Percentiles rank a stretch among this genome's conserved stretches.
phyloP scores from a whole-genome alignment of 192 early-diverging fungal species.

The Spizellomyces punctatus region DNA sequence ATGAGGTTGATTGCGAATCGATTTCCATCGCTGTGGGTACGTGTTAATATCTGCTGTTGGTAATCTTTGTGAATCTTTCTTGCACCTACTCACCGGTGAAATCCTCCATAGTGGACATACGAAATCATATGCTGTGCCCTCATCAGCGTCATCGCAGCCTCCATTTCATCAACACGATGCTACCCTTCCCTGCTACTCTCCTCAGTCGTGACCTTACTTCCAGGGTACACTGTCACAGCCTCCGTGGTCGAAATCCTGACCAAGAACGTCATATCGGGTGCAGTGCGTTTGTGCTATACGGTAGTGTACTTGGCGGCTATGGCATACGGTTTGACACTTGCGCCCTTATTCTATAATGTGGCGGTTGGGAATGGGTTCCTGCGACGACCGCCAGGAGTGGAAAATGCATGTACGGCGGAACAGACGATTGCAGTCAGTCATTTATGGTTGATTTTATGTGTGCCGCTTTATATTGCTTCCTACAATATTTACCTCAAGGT shows the following conservation, averaged over 20 bases:
- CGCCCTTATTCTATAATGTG: conserved; percentile 3
- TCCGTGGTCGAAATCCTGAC: conserved; percentile 19
- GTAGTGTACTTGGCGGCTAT: conserved; percentile 7
- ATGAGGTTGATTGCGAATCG: conserved; percentile 15
- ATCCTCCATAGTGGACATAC: conserved; percentile 11
- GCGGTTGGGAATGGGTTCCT: conserved; percentile 6
- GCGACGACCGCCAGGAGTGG: not conserved
- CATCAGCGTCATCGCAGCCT: conserved; percentile 5
- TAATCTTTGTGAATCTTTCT: not conserved
- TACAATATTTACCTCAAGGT: conserved; percentile 28
- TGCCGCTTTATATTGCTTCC: conserved; percentile 53
- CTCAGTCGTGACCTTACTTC: conserved; percentile 21
- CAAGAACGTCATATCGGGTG: conserved; percentile 20
- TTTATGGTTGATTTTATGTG: conserved; percentile 51
- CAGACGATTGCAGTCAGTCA: conserved; percentile 25
- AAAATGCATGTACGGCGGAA: conserved; percentile 17
- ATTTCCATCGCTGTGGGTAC: conserved; percentile 8
- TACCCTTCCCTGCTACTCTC: conserved; percentile 22
- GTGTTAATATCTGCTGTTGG: not conserved
- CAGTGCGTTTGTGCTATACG: conserved; percentile 7
- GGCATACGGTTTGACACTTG: conserved; percentile 8
- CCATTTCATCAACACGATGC: not conserved
- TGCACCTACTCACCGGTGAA: not conserved
- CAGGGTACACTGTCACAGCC: conserved; percentile 23
- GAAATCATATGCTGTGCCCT: conserved; percentile 14